A percentile compares a stretch with the other conserved stretches of the same genome.
phyloP scores from a whole-genome alignment of 2,329 filamentous ascomycete species.

The Alternaria novae-zelandiae region DNA sequence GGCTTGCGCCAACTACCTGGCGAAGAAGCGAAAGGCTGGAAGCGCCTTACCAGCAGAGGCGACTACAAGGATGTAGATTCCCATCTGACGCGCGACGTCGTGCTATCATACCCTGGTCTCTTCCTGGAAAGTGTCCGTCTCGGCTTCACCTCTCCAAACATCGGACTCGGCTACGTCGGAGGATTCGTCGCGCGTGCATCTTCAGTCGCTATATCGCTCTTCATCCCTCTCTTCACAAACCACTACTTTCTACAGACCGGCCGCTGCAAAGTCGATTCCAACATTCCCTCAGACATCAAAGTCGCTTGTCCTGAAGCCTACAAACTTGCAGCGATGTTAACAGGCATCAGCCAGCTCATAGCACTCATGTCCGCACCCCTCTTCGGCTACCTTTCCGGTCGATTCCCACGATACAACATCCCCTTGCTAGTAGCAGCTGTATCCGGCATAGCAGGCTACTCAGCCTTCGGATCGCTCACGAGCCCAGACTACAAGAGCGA shows the following conservation, averaged over 20 bases:
- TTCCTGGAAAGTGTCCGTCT: slow-evolving; percentile 58
- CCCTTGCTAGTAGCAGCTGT: slow-evolving; percentile 76
- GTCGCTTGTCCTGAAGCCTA: slow-evolving; percentile 86
- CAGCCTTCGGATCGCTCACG: slow-evolving; percentile 73
- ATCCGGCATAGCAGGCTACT: slow-evolving; percentile 79
- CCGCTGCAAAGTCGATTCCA: slow-evolving; percentile 67
- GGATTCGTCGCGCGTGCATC: slow-evolving; percentile 95
- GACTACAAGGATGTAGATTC: slow-evolving; percentile 28
- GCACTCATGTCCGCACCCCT: slow-evolving; percentile 84
- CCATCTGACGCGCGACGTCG: slow-evolving; percentile 58
- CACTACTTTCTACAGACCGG: slow-evolving; percentile 84
- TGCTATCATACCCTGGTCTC: slow-evolving; percentile 60
- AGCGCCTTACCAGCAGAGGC: slow-evolving; percentile 41
- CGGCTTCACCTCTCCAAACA: slow-evolving; percentile 76
- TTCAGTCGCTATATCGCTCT: slow-evolving; percentile 92
- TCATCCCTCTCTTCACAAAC: slow-evolving; percentile 92
- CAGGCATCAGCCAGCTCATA: slow-evolving; percentile 85
- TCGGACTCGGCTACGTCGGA: slow-evolving; percentile 87
- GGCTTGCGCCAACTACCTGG: slow-evolving; percentile 73
- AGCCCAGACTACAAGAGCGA: slow-evolving; percentile 78
- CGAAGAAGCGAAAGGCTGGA: slow-evolving; percentile 79
- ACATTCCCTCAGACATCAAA: slow-evolving; percentile 69
- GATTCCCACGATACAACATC: slow-evolving; percentile 68
- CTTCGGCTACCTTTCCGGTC: slow-evolving; percentile 85
- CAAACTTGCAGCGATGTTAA: slow-evolving; percentile 82